phyloP scores from a whole-genome alignment of 352 stramenopile genomes.

The Thalassiosira ordinaria region DNA sequence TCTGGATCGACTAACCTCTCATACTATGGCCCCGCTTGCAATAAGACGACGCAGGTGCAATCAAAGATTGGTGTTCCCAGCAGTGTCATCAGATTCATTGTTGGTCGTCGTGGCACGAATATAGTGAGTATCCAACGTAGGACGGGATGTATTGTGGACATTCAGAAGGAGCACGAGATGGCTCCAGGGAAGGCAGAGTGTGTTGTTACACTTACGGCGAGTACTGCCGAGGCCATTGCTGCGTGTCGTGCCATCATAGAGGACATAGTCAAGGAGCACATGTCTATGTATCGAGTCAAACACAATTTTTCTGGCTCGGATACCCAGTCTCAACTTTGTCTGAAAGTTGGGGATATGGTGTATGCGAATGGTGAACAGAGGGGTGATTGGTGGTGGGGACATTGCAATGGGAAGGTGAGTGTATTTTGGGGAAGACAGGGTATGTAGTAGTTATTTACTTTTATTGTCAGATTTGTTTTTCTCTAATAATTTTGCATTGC shows the following conservation, averaged over 20 bases:
- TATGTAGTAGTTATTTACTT: too few species aligned
- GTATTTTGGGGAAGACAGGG: too few species aligned
- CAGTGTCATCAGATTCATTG: conserved; percentile 92
- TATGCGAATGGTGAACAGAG: conserved; percentile 66
- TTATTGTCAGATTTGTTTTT: too few species aligned
- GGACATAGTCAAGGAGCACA: conserved; percentile 73
- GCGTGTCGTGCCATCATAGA: conserved; percentile 79
- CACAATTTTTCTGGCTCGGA: conserved; percentile 76
- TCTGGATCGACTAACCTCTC: conserved; percentile 26
- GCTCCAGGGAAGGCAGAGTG: conserved; percentile 72
- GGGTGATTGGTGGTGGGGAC: conserved; percentile 83
- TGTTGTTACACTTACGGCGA: conserved; percentile 74
- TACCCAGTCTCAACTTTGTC: conserved; percentile 77
- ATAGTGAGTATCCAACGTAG: conserved; percentile 96
- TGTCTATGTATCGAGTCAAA: conserved; percentile 62
- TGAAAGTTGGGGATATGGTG: conserved; percentile 66
- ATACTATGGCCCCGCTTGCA: conserved; percentile 54
- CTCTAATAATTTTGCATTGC: too few species aligned
- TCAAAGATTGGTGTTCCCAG: conserved; percentile 94
- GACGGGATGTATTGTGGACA: conserved; percentile 94
- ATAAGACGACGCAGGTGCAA: conserved; percentile 72
- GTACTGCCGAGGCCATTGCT: conserved; percentile 68
- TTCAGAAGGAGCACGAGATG: conserved; percentile 89
- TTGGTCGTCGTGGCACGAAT: conserved; percentile 89
- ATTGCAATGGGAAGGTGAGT: conserved; percentile 39